These are phyloP conservation scores for Cryptococcus sp. DNA, from an alignment of 1,284 basidiomycete species.

Conservation along the genomic window DNA sequence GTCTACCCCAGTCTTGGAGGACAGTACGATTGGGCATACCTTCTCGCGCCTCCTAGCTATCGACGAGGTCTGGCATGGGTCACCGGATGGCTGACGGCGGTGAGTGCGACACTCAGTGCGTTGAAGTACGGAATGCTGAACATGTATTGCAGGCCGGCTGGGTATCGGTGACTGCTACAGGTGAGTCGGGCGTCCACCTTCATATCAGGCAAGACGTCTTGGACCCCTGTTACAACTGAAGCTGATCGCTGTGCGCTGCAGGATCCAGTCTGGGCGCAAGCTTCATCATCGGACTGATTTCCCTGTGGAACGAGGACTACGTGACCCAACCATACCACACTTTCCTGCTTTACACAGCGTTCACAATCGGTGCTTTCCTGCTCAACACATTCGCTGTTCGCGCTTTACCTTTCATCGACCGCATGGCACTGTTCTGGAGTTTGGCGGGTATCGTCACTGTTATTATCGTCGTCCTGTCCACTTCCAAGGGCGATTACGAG, in stretches of 20 bases:
- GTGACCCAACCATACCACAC: constrained; percentile 23
- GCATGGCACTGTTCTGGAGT: constrained; percentile 40
- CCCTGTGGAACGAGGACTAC: constrained; percentile 43
- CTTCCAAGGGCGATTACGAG: constrained; percentile 46
- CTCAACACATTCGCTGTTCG: constrained; percentile 42
- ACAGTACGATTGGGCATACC: constrained; percentile 48
- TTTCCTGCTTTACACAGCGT: constrained; percentile 33
- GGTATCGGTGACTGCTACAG: constrained; percentile 15
- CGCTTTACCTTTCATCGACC: constrained; percentile 40
- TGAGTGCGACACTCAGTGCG: background rate
- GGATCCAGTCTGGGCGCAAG: constrained; percentile 5
- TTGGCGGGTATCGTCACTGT: constrained; percentile 49
- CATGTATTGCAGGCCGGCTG: constrained; percentile 17
- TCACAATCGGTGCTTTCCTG: constrained; percentile 25
- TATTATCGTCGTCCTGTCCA: constrained; percentile 49
- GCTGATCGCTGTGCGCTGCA: background rate
- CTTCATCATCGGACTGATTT: constrained; percentile 36
- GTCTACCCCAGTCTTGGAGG: constrained; percentile 34
- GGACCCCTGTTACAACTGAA: no score
- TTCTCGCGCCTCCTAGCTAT: background rate
- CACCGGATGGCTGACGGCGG: constrained; percentile 2
- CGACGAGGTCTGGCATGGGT: constrained; percentile 2
- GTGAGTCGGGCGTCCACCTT: background rate
- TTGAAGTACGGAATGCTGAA: background rate
- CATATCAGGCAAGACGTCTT: no score